A percentile compares a stretch with the other conserved stretches of the same genome.
Evolutionary conservation across 371 early-diverging fungal genomes (phyloP).

Genomic region (Choanephora cucurbitarum): DNA sequence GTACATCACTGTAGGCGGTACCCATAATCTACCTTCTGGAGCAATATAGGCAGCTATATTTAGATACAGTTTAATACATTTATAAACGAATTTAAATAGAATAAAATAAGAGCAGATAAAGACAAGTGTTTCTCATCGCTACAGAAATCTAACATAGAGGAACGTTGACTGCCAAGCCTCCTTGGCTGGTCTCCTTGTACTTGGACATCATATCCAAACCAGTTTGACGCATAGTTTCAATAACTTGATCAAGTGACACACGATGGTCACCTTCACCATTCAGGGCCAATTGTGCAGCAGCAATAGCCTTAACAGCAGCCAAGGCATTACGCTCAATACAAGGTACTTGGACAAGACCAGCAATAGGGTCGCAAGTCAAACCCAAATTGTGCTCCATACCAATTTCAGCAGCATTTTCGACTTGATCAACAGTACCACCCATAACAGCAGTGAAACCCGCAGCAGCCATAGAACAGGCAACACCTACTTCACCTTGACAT

Average conservation of each 20-base stretch:
- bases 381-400: slow-evolving; percentile 97
- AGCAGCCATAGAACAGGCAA: slow-evolving; percentile 96
- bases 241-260: slow-evolving; percentile 93
- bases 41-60: too few species aligned
- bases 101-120: too few species aligned
- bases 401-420: slow-evolving; percentile 96
- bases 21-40: too few species aligned
- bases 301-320: slow-evolving; percentile 94
- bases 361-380: slow-evolving; percentile 92
- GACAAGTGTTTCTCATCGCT: too few species aligned
- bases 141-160: slow-evolving; percentile 67
- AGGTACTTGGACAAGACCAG: slow-evolving; percentile 94
- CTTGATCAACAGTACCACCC: slow-evolving; percentile 89
- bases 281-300: slow-evolving; percentile 92
- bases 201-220: slow-evolving; percentile 92
- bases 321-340: slow-evolving; percentile 96
- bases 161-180: slow-evolving; percentile 90
- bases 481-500: slow-evolving; percentile 89
- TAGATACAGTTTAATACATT: too few species aligned
- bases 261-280: slow-evolving; percentile 90
- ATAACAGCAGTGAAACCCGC: slow-evolving; percentile 94
- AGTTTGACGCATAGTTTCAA: slow-evolving; percentile 96
- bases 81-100: too few species aligned
- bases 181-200: slow-evolving; percentile 95
- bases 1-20: too few species aligned